Evolutionary conservation across 2,329 filamentous ascomycete genomes (phyloP).

Genomic region (Aureobasidium sp.): DNA sequence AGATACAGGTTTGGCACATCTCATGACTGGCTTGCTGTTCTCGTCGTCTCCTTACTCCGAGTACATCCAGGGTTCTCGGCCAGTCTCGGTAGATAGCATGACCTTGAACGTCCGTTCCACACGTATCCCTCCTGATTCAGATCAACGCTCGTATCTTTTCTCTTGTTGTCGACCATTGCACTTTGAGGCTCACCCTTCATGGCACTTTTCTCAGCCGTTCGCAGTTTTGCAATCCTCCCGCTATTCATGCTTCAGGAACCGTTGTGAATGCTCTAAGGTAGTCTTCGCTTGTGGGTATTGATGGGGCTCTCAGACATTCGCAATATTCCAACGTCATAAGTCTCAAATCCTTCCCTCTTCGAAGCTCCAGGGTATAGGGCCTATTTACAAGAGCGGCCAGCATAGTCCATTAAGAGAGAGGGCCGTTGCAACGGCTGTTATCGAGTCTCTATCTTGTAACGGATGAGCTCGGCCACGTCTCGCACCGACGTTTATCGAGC

Average conservation of each 20-base stretch:
- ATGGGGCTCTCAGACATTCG: slow-evolving; percentile 10
- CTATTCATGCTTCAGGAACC: not conserved
- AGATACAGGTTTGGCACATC: not conserved
- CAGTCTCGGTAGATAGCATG: not conserved
- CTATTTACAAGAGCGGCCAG: not conserved
- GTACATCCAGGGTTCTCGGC: not conserved
- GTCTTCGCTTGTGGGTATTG: not conserved
- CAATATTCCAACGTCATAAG: slow-evolving; percentile 11
- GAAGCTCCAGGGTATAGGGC: not conserved
- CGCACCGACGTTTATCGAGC: not conserved
- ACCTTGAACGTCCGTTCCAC: not conserved
- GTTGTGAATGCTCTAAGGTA: not conserved
- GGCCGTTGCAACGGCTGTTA: slow-evolving; percentile 5
- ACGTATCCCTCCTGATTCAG: not conserved
- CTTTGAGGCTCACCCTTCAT: not conserved
- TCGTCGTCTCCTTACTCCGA: not conserved
- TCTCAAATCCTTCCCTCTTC: slow-evolving; percentile 8
- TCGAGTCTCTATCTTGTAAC: not conserved
- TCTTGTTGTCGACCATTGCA: not conserved
- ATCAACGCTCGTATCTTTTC: not conserved
- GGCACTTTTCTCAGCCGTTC: not conserved
- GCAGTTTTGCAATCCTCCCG: not conserved
- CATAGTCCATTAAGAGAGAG: not conserved
- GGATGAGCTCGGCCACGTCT: not conserved
- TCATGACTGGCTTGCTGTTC: not conserved